Evolutionary conservation across 768 basidiomycete genomes (phyloP).

Genomic region (Suillus americanus): DNA sequence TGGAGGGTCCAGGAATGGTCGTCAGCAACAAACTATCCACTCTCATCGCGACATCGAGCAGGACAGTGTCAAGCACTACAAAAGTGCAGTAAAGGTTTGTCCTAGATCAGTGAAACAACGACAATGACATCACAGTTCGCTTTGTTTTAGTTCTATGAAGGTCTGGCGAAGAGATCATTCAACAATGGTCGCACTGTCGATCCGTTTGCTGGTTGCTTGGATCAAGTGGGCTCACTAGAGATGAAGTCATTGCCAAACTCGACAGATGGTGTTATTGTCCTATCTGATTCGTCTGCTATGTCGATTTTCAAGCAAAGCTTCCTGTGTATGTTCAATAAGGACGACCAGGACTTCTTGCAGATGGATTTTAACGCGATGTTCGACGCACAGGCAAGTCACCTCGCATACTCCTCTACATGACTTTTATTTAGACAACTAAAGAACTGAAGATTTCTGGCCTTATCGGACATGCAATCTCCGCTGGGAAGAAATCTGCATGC

Average conservation of each 20-base stretch:
- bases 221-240: too few relatives aligned
- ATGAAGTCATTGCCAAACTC: too few relatives aligned
- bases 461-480: conserved; percentile 96
- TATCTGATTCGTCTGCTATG: conserved; percentile 95
- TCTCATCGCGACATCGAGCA: conserved; percentile 99
- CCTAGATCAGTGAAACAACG: neutral
- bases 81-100: conserved; percentile 89
- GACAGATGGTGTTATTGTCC: conserved; percentile 31
- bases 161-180: conserved; percentile 89
- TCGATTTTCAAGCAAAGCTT: conserved; percentile 99
- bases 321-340: conserved; percentile 89
- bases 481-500: conserved; percentile 93
- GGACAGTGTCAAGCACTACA: conserved; percentile 97
- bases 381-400: too few relatives aligned
- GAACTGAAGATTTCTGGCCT: conserved; percentile 97
- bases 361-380: conserved; percentile 65
- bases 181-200: conserved; percentile 92
- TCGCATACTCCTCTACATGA: too few relatives aligned
- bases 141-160: conserved; percentile 83
- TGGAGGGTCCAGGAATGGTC: conserved; percentile 98
- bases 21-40: conserved; percentile 95
- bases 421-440: conserved; percentile 78
- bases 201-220: too few relatives aligned
- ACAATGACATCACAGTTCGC: neutral
- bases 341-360: conserved; percentile 84